Evolutionary conservation across 1,284 basidiomycete species (phyloP).

Genomic region (Termitomyces sp.): DNA sequence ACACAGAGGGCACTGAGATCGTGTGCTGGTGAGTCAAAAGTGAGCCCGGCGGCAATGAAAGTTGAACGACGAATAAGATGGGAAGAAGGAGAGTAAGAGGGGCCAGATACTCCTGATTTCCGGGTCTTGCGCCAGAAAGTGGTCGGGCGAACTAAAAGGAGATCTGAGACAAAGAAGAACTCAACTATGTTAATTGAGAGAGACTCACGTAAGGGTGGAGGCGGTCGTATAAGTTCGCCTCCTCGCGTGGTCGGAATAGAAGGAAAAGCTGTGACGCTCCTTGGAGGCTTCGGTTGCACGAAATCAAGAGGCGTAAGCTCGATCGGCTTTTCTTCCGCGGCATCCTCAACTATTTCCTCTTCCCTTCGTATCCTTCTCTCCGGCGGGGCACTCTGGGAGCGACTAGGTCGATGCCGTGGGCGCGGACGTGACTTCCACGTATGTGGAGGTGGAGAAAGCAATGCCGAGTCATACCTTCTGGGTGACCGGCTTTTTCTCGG

Average conservation of each 20-base stretch:
- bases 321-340: constrained; percentile 12
- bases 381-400: constrained; percentile 44
- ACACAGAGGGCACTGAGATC: constrained; percentile 66
- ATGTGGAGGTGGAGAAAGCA: constrained; percentile 48
- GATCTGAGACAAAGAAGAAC: not conserved
- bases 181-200: not conserved
- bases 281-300: constrained; percentile 20
- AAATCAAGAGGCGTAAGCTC: constrained; percentile 17
- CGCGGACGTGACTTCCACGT: constrained; percentile 37
- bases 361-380: constrained; percentile 21
- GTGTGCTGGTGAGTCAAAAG: constrained; percentile 53
- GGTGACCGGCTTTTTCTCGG: constrained; percentile 22
- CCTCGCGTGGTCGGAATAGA: constrained; percentile 23
- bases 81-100: constrained; percentile 63
- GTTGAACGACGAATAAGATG: constrained; percentile 68
- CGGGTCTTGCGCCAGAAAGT: constrained; percentile 69
- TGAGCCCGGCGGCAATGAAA: constrained; percentile 65
- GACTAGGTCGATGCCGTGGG: constrained; percentile 33
- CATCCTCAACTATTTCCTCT: not conserved
- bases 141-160: constrained; percentile 47
- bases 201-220: constrained; percentile 58
- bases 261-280: constrained; percentile 20
- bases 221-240: constrained; percentile 47
- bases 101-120: constrained; percentile 58
- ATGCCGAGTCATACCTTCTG: constrained; percentile 25